These are phyloP conservation scores for Raphanus raphanistrum DNA, from an alignment of 345 rosid genomes.

Conservation along the genomic window DNA sequence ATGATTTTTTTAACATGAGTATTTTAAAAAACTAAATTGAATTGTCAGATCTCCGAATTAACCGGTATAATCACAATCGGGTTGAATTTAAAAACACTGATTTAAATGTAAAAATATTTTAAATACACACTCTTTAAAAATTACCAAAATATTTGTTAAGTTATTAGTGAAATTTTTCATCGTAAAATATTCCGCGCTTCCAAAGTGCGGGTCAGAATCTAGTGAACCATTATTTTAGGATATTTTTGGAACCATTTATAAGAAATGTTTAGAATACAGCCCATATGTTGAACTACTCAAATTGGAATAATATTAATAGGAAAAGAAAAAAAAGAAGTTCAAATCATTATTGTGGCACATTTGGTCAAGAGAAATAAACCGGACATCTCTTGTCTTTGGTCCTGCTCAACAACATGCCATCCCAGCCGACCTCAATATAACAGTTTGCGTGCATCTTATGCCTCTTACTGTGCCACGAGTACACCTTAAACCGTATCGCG, in stretches of 20 bases:
- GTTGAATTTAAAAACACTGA: no score
- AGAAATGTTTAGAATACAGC: neutral
- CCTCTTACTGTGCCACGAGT: slow-evolving; percentile 58
- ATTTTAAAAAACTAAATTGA: no score
- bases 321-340: no score
- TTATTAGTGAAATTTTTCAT: no score
- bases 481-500: slow-evolving; percentile 62
- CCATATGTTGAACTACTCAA: neutral
- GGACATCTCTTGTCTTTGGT: slow-evolving; percentile 63
- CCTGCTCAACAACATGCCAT: slow-evolving; percentile 57
- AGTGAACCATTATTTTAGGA: neutral
- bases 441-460: slow-evolving; percentile 73
- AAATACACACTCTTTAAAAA: no score
- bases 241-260: neutral
- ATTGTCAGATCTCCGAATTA: no score
- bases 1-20: no score
- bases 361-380: slow-evolving; percentile 62
- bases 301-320: neutral
- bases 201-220: no score
- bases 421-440: slow-evolving; percentile 53
- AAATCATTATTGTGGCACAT: neutral
- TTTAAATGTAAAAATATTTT: no score
- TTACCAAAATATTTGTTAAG: no score
- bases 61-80: no score
- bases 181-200: no score